Evolutionary conservation across 495 filamentous ascomycete species (phyloP).

Genomic region (Talaromyces thailandensis): DNA sequence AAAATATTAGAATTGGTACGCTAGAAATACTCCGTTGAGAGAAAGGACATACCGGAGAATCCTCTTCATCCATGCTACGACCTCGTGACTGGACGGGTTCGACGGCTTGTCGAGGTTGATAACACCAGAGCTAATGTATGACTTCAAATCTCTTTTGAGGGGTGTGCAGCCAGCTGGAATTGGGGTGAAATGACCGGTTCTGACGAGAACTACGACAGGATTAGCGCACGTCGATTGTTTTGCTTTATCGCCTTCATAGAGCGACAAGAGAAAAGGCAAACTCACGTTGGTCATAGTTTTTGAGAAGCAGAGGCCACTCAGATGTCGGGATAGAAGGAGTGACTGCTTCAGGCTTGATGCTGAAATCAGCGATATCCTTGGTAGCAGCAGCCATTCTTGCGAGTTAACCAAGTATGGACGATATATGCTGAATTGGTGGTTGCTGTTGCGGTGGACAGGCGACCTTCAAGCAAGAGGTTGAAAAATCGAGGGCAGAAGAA

Average conservation of each 20-base stretch:
- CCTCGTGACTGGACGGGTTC: conserved; percentile 96
- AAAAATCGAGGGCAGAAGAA: conserved; percentile 9
- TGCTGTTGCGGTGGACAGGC: background rate
- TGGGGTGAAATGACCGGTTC: conserved; percentile 88
- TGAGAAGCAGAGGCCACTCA: conserved; percentile 81
- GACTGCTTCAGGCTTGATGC: conserved; percentile 77
- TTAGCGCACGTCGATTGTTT: conserved; percentile 14
- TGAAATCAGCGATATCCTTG: conserved; percentile 61
- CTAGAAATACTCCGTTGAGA: too few relatives aligned
- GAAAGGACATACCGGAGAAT: conserved; percentile 62
- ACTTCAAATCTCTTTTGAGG: conserved; percentile 84
- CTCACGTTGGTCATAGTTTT: conserved; percentile 79
- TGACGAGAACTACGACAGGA: conserved; percentile 57
- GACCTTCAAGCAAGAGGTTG: background rate
- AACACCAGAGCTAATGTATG: conserved; percentile 89
- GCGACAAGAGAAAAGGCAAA: conserved; percentile 11
- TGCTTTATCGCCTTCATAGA: background rate
- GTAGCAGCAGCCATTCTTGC: conserved; percentile 47
- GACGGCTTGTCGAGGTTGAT: conserved; percentile 98
- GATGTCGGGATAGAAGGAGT: conserved; percentile 65
- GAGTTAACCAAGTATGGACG: background rate
- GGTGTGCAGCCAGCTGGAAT: conserved; percentile 84
- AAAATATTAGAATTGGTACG: background rate
- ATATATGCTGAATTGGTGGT: background rate
- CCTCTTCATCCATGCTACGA: conserved; percentile 97